A percentile compares a stretch with the other conserved stretches of the same genome.
phyloP scores from a whole-genome alignment of 768 basidiomycete species.

The Russula sp. region DNA sequence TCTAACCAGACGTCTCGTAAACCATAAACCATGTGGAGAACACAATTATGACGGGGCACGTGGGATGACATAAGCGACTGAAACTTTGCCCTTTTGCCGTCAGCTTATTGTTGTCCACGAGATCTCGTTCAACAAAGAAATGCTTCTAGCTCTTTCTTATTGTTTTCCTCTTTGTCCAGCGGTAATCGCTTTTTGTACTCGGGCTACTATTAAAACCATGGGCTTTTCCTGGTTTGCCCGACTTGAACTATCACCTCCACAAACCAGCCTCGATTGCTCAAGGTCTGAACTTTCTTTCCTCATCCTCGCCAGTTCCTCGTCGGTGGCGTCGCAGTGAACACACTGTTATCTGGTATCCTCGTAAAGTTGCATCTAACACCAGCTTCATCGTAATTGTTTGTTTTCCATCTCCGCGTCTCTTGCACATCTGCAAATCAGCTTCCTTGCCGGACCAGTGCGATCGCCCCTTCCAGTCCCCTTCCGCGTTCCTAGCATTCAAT shows the following conservation, averaged over 20 bases:
- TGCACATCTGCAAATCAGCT: not conserved
- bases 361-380: not conserved
- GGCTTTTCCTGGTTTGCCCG: not conserved
- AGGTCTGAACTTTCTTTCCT: not conserved
- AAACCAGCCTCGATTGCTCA: not conserved
- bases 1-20: no score
- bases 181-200: slow-evolving; percentile 2
- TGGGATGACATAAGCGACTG: not conserved
- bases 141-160: not conserved
- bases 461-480: not conserved
- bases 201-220: slow-evolving; percentile 2
- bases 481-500: not conserved
- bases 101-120: slow-evolving; percentile 1
- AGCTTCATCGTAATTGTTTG: slow-evolving; percentile 16
- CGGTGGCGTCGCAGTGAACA: not conserved
- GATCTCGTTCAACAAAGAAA: not conserved
- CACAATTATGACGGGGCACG: not conserved
- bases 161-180: not conserved
- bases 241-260: not conserved
- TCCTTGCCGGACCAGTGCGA: not conserved
- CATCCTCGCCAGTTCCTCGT: not conserved
- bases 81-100: not conserved
- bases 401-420: slow-evolving; percentile 8
- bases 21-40: not conserved
- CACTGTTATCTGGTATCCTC: not conserved